Evolutionary conservation across 176 grass and related monocot genomes (phyloP).

Genomic region (Leersia perrieri): DNA sequence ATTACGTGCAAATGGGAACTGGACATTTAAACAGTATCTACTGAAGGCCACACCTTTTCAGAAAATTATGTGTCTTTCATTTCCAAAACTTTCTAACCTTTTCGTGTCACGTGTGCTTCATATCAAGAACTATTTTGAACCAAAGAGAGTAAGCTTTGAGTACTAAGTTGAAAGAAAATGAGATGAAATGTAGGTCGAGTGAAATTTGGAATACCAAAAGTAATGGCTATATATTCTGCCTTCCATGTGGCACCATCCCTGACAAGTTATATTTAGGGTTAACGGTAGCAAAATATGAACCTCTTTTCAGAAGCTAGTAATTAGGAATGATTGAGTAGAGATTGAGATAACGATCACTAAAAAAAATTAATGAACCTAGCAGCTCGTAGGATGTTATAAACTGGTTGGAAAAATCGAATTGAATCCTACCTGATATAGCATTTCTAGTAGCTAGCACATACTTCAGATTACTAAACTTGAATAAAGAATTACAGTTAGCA

Average conservation of each 20-base stretch:
- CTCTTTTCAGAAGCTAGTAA: neutral
- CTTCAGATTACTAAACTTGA: too few species aligned
- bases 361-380: neutral
- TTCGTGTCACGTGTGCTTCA: neutral
- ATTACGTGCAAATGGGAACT: neutral
- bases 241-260: too few species aligned
- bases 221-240: too few species aligned
- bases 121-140: neutral
- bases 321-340: neutral
- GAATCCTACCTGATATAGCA: neutral
- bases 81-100: neutral
- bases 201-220: too few species aligned
- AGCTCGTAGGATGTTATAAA: neutral
- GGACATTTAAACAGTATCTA: neutral
- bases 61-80: neutral
- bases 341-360: neutral
- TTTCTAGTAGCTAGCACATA: neutral
- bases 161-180: neutral
- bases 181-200: too few species aligned
- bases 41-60: neutral
- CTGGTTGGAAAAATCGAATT: neutral
- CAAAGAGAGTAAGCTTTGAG: neutral
- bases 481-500: neutral
- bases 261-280: too few species aligned
- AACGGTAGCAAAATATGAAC: too few species aligned